Evolutionary conservation across 345 rosid species (phyloP).

Genomic region (Leavenworthia alabamica): DNA sequence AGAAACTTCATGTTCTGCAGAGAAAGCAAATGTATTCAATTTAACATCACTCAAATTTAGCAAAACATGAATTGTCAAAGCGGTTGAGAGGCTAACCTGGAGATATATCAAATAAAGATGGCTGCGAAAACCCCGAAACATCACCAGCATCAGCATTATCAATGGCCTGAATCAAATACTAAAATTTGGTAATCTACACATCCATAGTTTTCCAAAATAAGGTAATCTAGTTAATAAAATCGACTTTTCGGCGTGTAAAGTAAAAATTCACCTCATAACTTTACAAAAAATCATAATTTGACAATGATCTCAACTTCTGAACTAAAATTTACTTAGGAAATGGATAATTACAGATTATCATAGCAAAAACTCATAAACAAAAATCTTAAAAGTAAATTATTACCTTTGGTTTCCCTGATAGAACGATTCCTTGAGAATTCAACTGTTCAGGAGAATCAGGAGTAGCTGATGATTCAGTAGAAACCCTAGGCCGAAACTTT

Average conservation of each 20-base stretch:
- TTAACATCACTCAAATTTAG: neutral
- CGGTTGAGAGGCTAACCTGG: conserved; percentile 32
- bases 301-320: conserved; percentile 12
- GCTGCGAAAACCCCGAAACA: conserved; percentile 26
- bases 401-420: conserved; percentile 43
- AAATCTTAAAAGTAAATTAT: neutral
- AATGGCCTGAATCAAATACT: conserved; percentile 38
- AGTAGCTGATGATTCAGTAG: conserved; percentile 32
- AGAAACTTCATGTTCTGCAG: conserved; percentile 69
- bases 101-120: conserved; percentile 34
- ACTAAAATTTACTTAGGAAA: neutral
- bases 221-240: neutral
- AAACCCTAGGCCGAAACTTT: conserved; percentile 51
- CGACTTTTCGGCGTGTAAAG: neutral
- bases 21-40: conserved; percentile 16
- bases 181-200: neutral
- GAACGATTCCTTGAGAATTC: conserved; percentile 27
- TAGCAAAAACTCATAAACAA: neutral
- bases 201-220: neutral
- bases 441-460: conserved; percentile 37
- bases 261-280: neutral
- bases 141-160: conserved; percentile 24
- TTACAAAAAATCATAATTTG: neutral
- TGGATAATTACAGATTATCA: neutral
- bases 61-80: conserved; percentile 4